Conservation (phyloP, 169 alveolate genomes). For the Cryptosporidium andersoni region DNA sequence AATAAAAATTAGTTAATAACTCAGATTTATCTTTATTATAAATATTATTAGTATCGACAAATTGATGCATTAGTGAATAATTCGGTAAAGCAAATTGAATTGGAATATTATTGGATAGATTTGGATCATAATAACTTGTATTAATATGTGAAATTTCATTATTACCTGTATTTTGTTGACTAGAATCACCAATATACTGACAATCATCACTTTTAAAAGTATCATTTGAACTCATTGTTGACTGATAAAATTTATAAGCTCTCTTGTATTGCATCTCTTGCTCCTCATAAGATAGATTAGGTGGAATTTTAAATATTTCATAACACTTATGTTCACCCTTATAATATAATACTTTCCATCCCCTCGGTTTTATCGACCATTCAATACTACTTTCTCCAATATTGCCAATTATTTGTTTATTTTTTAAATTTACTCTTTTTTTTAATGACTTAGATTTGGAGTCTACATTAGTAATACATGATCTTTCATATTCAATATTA, state of each 20-base stretch:
- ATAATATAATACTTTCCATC: conserved; percentile 61
- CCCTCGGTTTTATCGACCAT: conserved; percentile 71
- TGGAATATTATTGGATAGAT: background rate
- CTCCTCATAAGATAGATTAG: conserved; percentile 17
- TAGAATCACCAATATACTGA: background rate
- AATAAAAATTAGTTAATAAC: too few species aligned
- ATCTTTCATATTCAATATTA: background rate
- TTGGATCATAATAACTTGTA: background rate
- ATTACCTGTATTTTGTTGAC: background rate
- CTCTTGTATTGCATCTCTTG: conserved; percentile 48
- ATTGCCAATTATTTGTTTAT: background rate
- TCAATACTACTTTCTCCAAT: conserved; percentile 17
- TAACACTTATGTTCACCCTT: conserved; percentile 26
- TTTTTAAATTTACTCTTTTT: background rate
- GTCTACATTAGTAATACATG: background rate
- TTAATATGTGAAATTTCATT: background rate
- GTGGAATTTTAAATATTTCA: conserved; percentile 30
- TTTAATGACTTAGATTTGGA: conserved; percentile 6
- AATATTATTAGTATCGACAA: background rate
- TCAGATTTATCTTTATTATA: too few species aligned
- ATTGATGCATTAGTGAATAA: background rate
- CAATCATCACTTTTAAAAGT: background rate
- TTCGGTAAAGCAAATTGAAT: background rate
- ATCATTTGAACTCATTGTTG: background rate
- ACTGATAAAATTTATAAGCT: conserved; percentile 33